phyloP scores from a whole-genome alignment of 169 alveolate genomes.

The Plasmodium knowlesi region DNA sequence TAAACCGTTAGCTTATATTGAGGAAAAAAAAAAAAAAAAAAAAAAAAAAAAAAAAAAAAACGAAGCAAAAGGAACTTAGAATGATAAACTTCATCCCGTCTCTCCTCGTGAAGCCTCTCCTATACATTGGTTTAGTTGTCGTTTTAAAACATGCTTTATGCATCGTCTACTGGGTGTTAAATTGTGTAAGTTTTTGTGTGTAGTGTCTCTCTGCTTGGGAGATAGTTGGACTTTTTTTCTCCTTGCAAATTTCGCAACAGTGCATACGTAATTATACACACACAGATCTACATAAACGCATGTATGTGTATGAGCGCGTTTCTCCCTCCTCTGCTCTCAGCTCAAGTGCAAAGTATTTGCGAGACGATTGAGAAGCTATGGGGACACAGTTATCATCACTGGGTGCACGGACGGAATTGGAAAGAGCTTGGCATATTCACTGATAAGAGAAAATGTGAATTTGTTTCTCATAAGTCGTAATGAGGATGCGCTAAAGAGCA shows the following conservation, averaged over 20 bases:
- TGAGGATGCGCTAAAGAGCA: slow-evolving; percentile 30
- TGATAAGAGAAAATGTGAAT: slow-evolving; percentile 49
- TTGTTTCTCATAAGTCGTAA: slow-evolving; percentile 57
- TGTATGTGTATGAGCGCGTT: background rate
- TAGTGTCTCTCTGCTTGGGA: background rate
- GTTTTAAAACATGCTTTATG: slow-evolving; percentile 25
- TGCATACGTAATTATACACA: background rate
- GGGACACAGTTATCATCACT: slow-evolving; percentile 79
- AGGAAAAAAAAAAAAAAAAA: background rate
- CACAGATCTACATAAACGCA: background rate
- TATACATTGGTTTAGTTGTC: slow-evolving; percentile 46
- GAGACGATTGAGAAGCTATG: slow-evolving; percentile 67
- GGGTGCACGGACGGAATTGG: slow-evolving; percentile 86
- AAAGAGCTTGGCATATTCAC: slow-evolving; percentile 77
- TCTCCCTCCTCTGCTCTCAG: background rate
- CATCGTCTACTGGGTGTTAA: slow-evolving; percentile 23
- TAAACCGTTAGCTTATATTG: background rate
- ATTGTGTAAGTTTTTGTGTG: slow-evolving; percentile 41
- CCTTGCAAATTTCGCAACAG: background rate
- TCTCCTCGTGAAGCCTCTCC: slow-evolving; percentile 6
- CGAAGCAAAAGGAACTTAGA: background rate
- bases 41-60: slow-evolving; percentile 1
- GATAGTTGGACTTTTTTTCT: background rate
- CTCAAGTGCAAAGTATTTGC: slow-evolving; percentile 16
- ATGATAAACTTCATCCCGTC: slow-evolving; percentile 22